These are phyloP conservation scores for Rhynchosporium agropyri DNA, from an alignment of 2,329 filamentous ascomycete genomes.

Conservation along the genomic window DNA sequence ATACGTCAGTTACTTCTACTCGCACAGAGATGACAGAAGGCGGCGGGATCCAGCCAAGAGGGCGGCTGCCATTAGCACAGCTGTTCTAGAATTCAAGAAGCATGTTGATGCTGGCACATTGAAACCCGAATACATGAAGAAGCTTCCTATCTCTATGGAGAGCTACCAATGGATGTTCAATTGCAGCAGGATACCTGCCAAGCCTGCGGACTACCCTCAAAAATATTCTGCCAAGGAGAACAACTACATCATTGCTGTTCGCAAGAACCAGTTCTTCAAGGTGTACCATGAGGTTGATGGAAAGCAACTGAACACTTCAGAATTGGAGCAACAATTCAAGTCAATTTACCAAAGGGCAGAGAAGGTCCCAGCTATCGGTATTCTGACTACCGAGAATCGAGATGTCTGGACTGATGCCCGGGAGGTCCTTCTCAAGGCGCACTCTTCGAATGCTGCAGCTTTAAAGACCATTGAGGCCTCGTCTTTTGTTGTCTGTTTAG, in stretches of 20 bases:
- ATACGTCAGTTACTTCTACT: conserved; percentile 99
- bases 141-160: conserved; percentile 96
- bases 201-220: conserved; percentile 77
- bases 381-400: conserved; percentile 88
- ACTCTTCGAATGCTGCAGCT: conserved; percentile 74
- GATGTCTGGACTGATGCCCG: conserved; percentile 90
- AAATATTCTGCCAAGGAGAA: conserved; percentile 77
- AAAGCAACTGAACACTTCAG: conserved; percentile 81
- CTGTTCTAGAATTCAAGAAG: conserved; percentile 90
- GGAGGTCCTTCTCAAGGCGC: conserved; percentile 72
- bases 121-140: conserved; percentile 99
- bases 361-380: conserved; percentile 73
- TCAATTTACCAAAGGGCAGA: conserved; percentile 80
- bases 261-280: conserved; percentile 99
- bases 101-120: conserved; percentile 80
- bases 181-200: conserved; percentile 79
- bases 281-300: conserved; percentile 79
- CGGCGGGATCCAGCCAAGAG: conserved; percentile 88
- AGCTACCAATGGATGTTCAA: conserved; percentile 99
- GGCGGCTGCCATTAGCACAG: conserved; percentile 85
- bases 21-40: conserved; percentile 88
- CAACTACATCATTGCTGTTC: conserved; percentile 85
- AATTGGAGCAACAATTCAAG: conserved; percentile 88
- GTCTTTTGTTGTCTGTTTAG: conserved; percentile 90
- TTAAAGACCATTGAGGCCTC: conserved; percentile 84